Conservation (phyloP, 228 moss, liverwort and hornwort species). For the Sphagnum fallax region DNA sequence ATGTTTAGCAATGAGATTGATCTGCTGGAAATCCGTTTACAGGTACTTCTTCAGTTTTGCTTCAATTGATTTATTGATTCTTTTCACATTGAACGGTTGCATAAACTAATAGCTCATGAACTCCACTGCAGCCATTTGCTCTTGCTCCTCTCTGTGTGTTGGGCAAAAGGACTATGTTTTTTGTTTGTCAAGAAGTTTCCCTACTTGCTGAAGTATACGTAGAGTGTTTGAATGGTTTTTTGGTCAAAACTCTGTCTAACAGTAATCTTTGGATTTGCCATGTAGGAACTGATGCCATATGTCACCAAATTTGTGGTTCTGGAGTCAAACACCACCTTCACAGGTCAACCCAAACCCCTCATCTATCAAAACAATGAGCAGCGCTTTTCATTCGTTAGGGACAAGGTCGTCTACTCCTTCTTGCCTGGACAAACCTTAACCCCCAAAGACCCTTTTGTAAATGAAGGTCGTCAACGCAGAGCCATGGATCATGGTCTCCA, state of each 20-base stretch:
- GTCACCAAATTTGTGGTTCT: slow-evolving; percentile 63
- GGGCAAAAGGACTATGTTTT: too few relatives aligned
- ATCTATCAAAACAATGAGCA: slow-evolving; percentile 40
- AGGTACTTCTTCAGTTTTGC: not conserved
- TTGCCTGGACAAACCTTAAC: slow-evolving; percentile 23
- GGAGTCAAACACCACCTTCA: slow-evolving; percentile 78
- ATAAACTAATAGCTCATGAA: too few relatives aligned
- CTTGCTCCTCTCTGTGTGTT: too few relatives aligned
- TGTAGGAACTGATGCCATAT: slow-evolving; percentile 50
- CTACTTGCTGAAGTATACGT: too few relatives aligned
- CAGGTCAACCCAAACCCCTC: slow-evolving; percentile 61
- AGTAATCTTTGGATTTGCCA: not conserved
- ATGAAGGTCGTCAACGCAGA: slow-evolving; percentile 42
- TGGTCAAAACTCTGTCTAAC: too few relatives aligned
- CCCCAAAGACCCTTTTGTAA: slow-evolving; percentile 48
- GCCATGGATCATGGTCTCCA: slow-evolving; percentile 27
- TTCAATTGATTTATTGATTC: too few relatives aligned
- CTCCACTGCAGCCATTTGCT: too few relatives aligned
- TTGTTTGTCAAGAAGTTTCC: too few relatives aligned
- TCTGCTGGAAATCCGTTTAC: slow-evolving; percentile 43
- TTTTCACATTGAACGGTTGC: too few relatives aligned
- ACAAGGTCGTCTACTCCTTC: slow-evolving; percentile 41
- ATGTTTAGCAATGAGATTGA: slow-evolving; percentile 75
- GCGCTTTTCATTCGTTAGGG: slow-evolving; percentile 43
- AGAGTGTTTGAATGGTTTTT: too few relatives aligned